Evolutionary conservation across 1,284 basidiomycete genomes (phyloP), one percentile per base, ranked within the genome.

Genomic region (Ganoderma resinaceum): DNA sequence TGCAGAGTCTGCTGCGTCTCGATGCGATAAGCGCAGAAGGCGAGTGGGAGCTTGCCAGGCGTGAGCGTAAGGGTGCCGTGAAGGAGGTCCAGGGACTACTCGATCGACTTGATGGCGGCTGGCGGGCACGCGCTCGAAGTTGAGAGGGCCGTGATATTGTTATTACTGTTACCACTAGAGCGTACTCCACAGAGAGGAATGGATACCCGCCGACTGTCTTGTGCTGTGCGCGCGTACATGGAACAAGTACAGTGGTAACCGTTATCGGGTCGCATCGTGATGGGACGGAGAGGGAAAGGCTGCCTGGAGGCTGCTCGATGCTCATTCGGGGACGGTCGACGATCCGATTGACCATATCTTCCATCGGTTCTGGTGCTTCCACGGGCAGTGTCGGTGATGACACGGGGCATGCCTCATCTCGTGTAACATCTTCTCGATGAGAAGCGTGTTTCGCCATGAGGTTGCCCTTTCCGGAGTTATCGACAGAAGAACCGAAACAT

Each of bases 1-100:
- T 95, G 33, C 94, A 95, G 78, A 85, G 87, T 18, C 82, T 96
- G 31, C 84, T 96, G 9, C 86, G 92, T 52, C 82, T 96, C 35
- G 94, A 96, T 75, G 90, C 90, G 62, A 84, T 95, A 75, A 80
- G 81, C 38, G 82, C 90, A 33, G 89, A 92, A 62, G 84, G 87
- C 40, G 85, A 88, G 63, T 95, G 93, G 91, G 85, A 87, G 23
- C 83, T 88, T 5, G 94, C 93, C 23, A 83, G 94, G 70, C 81
- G 82, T 69, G 87, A 91, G 76, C 83, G 94, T 68, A 95, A 95
- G 80, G 86, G 84, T 49, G 94, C 91, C 1, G 94, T 95, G 57
- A 88, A 85, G 66, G 83, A 86, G 74, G 87, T 91, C 26, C 90
- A 91, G 77, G 81, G 79, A 20, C 78, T 87, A 62, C 76, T 91